A percentile compares a stretch with the other conserved stretches of the same genome.
These are phyloP conservation scores for Allium sativum DNA, from an alignment of 106 monocot genomes.

Conservation along the genomic window DNA sequence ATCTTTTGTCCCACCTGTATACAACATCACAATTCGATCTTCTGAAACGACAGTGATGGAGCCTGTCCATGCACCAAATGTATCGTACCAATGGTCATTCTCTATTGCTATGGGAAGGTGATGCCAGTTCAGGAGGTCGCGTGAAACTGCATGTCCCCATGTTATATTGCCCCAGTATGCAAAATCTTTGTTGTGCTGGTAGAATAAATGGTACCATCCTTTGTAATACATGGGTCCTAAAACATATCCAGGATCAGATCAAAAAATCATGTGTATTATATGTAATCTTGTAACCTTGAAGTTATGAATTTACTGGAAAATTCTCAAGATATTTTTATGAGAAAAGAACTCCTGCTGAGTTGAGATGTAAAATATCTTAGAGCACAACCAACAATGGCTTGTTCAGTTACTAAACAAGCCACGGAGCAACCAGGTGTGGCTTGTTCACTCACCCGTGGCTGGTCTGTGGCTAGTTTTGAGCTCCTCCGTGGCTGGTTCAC, in stretches of 20 bases:
- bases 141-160: conserved; percentile 61
- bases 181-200: conserved; percentile 57
- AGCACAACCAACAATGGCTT: no score
- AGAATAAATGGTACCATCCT: conserved; percentile 78
- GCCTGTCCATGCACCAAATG: conserved; percentile 54
- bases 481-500: no score
- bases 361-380: background rate
- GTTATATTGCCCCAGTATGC: conserved; percentile 64
- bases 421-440: no score
- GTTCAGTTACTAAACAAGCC: no score
- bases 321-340: background rate
- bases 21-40: conserved; percentile 42
- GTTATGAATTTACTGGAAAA: background rate
- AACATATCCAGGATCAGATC: background rate
- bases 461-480: no score
- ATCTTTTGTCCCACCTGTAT: conserved; percentile 28
- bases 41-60: conserved; percentile 37
- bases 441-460: no score
- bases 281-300: background rate
- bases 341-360: background rate
- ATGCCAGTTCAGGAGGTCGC: conserved; percentile 46
- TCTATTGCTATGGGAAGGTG: conserved; percentile 56
- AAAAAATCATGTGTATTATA: background rate
- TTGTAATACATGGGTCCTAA: conserved; percentile 54
- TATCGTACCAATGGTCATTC: conserved; percentile 54